Evolutionary conservation across 306 rosid species (phyloP), one percentile per base, ranked within the genome.

Genomic region (Cercis canadensis): DNA sequence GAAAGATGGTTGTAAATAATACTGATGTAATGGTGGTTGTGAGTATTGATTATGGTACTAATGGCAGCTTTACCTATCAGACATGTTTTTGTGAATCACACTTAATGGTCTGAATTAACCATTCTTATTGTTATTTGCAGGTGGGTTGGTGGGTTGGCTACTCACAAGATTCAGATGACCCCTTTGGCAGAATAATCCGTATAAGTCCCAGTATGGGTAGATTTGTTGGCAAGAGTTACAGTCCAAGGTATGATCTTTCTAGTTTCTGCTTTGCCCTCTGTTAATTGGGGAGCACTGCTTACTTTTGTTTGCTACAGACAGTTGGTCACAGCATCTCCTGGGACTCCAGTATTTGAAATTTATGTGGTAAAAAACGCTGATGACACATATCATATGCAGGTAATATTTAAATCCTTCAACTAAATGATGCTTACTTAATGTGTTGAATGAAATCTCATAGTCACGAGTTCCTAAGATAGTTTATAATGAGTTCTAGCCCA

Each of bases 71-170:
- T 63, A 11, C 67, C 37, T 41, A 16, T 12, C 55, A 24, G 54
- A 60, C 34, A 14, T 50, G 46, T 8, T 44, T 67, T 55, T 51
- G 66, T 61, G 65, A 75, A 73, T 55, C 14, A 24, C 11, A 13
- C 19, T 43, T 37, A 5, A 37, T 37, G 43, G 29, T 37, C 43
- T 19, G 49, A 65, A 62, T 75, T 46, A 74, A 56, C 70, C 73
- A 6, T 76, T 79, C 44, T 79, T 16, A 62, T 57, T 52, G 40
- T 58, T 36, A 64, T 69, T 45, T 80, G 74, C 90, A 95, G 99
- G 96, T 95, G 46, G 99, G 99, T 57, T 95, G 99, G 97, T 95
- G 97, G 97, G 97, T 92, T 17, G 99, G 99, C 69, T 92, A 81
- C 89, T 85, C 99, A 33, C 85, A 89, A 83, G 88, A 82, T 63